phyloP scores from a whole-genome alignment of 768 basidiomycete species.

The Mycena crocata region DNA sequence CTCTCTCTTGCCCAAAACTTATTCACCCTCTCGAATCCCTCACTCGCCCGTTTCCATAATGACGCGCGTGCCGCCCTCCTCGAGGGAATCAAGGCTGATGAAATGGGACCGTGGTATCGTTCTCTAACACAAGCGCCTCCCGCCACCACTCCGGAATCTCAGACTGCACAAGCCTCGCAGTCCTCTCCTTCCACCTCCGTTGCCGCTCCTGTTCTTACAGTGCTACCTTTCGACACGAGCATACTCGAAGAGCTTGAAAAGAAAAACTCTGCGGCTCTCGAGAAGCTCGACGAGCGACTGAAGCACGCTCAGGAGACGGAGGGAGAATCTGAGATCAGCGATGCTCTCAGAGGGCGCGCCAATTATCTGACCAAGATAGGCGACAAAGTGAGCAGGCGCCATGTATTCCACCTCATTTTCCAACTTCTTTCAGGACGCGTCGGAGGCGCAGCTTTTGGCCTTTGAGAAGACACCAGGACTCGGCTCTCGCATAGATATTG shows the following conservation, averaged over 20 bases:
- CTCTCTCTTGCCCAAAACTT: conserved; percentile 83
- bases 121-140: conserved; percentile 17
- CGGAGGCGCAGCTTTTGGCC: conserved; percentile 85
- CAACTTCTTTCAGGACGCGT: conserved; percentile 68
- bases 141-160: conserved; percentile 6
- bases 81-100: conserved; percentile 82
- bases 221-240: conserved; percentile 60
- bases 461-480: conserved; percentile 93
- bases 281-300: conserved; percentile 79
- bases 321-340: conserved; percentile 94
- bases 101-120: conserved; percentile 58
- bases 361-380: conserved; percentile 91
- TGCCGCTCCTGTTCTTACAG: conserved; percentile 53
- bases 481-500: conserved; percentile 93
- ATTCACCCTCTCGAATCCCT: conserved; percentile 75
- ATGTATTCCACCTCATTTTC: neutral
- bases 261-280: conserved; percentile 78
- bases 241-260: conserved; percentile 72
- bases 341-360: conserved; percentile 86
- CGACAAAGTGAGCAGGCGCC: conserved; percentile 63
- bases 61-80: conserved; percentile 73
- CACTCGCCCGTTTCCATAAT: conserved; percentile 72
- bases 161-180: conserved; percentile 2
- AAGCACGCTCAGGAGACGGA: conserved; percentile 90
- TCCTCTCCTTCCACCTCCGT: conserved; percentile 55